Conservation (phyloP, 208 protist species). For the Porcisia hertigi region DNA sequence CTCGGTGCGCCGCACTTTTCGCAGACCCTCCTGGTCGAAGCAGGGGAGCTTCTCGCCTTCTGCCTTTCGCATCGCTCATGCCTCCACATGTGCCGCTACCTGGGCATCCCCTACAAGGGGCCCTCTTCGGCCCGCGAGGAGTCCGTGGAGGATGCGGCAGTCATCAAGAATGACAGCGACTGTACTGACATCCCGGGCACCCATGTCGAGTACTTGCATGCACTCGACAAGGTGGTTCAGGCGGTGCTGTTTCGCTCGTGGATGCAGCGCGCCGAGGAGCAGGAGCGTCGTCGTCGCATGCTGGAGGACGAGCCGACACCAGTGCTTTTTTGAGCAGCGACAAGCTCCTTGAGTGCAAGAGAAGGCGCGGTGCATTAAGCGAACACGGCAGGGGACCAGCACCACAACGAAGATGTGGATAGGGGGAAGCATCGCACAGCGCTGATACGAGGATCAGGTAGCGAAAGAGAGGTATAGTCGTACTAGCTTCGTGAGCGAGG, state of each 20-base stretch:
- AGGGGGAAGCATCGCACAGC: not conserved
- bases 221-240: conserved; percentile 81
- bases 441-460: not conserved
- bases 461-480: not conserved
- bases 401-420: not conserved
- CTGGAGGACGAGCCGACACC: conserved; percentile 49
- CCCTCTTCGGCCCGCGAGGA: conserved; percentile 27
- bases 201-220: conserved; percentile 56
- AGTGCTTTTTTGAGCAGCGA: conserved; percentile 24
- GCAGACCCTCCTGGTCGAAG: conserved; percentile 51
- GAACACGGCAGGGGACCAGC: not conserved
- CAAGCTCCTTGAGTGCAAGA: not conserved
- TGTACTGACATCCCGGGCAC: conserved; percentile 18
- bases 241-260: conserved; percentile 60
- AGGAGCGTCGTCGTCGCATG: conserved; percentile 61
- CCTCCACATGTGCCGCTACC: conserved; percentile 61
- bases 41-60: conserved; percentile 60
- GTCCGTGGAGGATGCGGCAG: conserved; percentile 13
- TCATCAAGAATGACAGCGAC: conserved; percentile 17
- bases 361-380: not conserved
- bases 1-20: conserved; percentile 38
- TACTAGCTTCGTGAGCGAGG: not conserved
- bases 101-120: conserved; percentile 56
- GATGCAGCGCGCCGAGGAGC: conserved; percentile 61
- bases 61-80: conserved; percentile 53